These are phyloP conservation scores for Rhynchospora pubera DNA, from an alignment of 176 grass and related monocot species.

Conservation along the genomic window DNA sequence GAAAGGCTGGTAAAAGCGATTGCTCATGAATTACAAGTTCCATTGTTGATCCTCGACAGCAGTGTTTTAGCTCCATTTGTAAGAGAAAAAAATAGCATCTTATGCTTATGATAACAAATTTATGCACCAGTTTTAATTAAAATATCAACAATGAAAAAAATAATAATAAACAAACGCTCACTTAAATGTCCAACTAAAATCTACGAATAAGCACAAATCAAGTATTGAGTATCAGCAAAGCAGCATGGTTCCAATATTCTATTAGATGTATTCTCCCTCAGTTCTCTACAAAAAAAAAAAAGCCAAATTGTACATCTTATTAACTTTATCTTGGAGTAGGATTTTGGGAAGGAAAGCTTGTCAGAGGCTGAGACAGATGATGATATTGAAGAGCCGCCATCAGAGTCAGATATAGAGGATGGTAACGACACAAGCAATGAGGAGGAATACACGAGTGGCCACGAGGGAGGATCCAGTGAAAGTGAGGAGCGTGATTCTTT, in stretches of 20 bases:
- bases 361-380: slow-evolving; percentile 69
- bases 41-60: slow-evolving; percentile 76
- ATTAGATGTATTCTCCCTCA: neutral
- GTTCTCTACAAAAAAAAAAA: slow-evolving; percentile 9
- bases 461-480: slow-evolving; percentile 60
- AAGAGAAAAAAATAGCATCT: slow-evolving; percentile 22
- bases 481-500: slow-evolving; percentile 67
- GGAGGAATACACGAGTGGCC: slow-evolving; percentile 67
- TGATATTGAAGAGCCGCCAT: slow-evolving; percentile 55
- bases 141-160: neutral
- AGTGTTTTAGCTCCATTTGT: slow-evolving; percentile 78
- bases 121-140: neutral
- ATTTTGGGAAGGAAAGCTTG: slow-evolving; percentile 53
- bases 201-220: slow-evolving; percentile 13
- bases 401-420: slow-evolving; percentile 67
- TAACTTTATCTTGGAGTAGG: slow-evolving; percentile 49
- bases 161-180: neutral
- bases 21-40: slow-evolving; percentile 72
- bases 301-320: neutral
- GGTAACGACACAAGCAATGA: slow-evolving; percentile 33
- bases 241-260: neutral
- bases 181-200: slow-evolving; percentile 5
- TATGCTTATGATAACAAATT: neutral
- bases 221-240: neutral
- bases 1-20: slow-evolving; percentile 88